phyloP scores from a whole-genome alignment of 768 basidiomycete genomes.

The Artomyces pyxidatus region DNA sequence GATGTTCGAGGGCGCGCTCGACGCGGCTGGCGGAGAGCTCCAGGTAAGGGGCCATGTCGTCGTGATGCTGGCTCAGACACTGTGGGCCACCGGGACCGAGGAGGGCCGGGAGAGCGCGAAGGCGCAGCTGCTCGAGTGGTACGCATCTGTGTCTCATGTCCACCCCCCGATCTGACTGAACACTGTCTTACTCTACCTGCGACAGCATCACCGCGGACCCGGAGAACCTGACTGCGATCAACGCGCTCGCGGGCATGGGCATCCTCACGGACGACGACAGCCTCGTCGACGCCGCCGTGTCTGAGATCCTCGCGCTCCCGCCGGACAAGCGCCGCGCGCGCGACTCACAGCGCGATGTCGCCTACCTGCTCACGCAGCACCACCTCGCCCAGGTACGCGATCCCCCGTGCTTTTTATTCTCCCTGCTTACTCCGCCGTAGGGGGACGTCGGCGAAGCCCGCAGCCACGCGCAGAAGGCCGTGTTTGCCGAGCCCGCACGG shows the following conservation, averaged over 20 bases:
- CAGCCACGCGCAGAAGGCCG: constrained; percentile 43
- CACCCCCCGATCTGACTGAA: constrained; percentile 4
- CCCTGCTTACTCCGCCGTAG: constrained; percentile 25
- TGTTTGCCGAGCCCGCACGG: constrained; percentile 49
- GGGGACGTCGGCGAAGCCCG: constrained; percentile 24
- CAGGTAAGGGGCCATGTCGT: constrained; percentile 57
- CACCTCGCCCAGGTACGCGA: constrained; percentile 67
- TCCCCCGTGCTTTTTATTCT: no score
- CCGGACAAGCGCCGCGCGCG: constrained; percentile 53
- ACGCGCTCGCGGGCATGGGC: constrained; percentile 83
- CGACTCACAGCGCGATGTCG: constrained; percentile 64
- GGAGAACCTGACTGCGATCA: constrained; percentile 75
- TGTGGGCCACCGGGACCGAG: constrained; percentile 76
- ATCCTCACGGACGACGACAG: constrained; percentile 70
- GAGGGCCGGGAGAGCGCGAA: constrained; percentile 76
- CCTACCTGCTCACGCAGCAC: constrained; percentile 65
- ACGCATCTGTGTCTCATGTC: constrained; percentile 17
- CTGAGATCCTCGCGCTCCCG: constrained; percentile 68
- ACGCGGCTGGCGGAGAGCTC: constrained; percentile 39
- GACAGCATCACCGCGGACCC: constrained; percentile 68
- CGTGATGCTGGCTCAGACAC: constrained; percentile 73
- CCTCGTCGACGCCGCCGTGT: constrained; percentile 78
- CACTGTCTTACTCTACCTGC: background rate
- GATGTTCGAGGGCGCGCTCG: constrained; percentile 60
- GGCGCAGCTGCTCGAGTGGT: constrained; percentile 78